Base-by-base conservation (phyloP, 345 rosid genomes). In the Salix viminalis region DNA sequence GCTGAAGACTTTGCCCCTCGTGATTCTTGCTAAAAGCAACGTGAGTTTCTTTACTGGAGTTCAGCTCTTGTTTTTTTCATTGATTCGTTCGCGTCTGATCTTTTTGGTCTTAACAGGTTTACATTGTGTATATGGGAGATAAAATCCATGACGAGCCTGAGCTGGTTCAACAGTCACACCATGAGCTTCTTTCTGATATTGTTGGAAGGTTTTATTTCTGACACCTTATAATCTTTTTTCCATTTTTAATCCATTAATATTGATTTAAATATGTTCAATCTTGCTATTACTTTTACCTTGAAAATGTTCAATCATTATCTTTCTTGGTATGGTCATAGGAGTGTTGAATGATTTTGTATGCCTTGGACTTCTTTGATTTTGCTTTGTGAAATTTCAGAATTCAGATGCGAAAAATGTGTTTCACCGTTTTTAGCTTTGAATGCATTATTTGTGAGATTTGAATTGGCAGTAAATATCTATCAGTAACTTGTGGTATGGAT, bases 71-170 rank as follows among this genome's bases (percentile, higher is more conserved):
- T 58, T 10, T 58, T 14, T 58, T 58, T 58, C 28, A n/a, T 58
- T 26, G 28, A 58, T 58, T 58, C 9, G 26, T 9, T 2, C 1
- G 26, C n/a, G 26, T 56, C n/a, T 56, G n/a, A 56, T 58, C 28
- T 23, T 58, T 44, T 44, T 44, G 10, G 23, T 23, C 28, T 0
- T 23, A 24, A 24, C 88, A 90, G 94, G 86, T 90, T 79, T 89
- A 92, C 76, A 86, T 90, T 11, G 86, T 89, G 50, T 91, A 90
- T 56, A 69, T 89, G 79, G 94, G 97, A 61, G 90, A 84, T 79
- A 89, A 69, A 80, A 81, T 73, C 77, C 86, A 79, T 62, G 82
- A 82, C 19, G 73, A 85, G 73, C 89, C 86, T 5, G 58, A 86
- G 71, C 50, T 79, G 16, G 77, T 87, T 46, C 83, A 87, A 39